A percentile compares a stretch with the other conserved stretches of the same genome.
These are phyloP conservation scores for Leavenworthia alabamica DNA, from an alignment of 345 rosid species.

Conservation along the genomic window DNA sequence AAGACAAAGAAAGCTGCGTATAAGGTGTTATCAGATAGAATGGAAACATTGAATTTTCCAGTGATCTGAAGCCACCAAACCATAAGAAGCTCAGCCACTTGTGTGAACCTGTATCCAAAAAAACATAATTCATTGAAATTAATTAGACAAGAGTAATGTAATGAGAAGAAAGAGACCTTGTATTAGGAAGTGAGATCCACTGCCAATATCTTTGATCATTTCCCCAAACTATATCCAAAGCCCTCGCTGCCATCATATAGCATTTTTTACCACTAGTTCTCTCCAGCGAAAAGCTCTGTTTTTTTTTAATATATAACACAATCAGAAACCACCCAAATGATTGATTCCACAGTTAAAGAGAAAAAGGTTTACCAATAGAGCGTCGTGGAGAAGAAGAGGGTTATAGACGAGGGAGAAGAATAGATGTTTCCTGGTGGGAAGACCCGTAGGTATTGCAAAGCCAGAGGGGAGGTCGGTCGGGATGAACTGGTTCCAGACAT, in stretches of 20 bases:
- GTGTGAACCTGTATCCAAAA: slow-evolving; percentile 32
- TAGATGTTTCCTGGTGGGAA: slow-evolving; percentile 43
- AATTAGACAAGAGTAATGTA: neutral
- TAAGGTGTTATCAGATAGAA: slow-evolving; percentile 39
- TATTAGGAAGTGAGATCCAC: slow-evolving; percentile 48
- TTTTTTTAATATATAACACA: neutral
- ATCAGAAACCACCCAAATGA: neutral
- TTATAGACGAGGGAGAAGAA: slow-evolving; percentile 44
- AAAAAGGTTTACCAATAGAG: slow-evolving; percentile 33
- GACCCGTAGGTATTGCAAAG: slow-evolving; percentile 7
- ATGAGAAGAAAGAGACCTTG: slow-evolving; percentile 37
- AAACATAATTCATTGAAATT: no score
- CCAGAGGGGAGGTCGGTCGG: slow-evolving; percentile 43
- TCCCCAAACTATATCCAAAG: slow-evolving; percentile 57
- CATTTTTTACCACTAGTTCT: slow-evolving; percentile 50
- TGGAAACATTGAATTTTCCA: slow-evolving; percentile 27
- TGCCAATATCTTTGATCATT: slow-evolving; percentile 49
- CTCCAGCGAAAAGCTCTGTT: slow-evolving; percentile 59
- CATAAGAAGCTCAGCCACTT: slow-evolving; percentile 38
- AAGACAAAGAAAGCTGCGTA: slow-evolving; percentile 47
- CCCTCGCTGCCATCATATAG: slow-evolving; percentile 56
- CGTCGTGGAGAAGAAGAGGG: slow-evolving; percentile 34
- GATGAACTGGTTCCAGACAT: slow-evolving; percentile 54
- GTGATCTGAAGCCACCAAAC: slow-evolving; percentile 38
- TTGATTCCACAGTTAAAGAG: no score